Evolutionary conservation across 129 eudicot species (phyloP), one percentile per base, ranked within the genome.

Genomic region (Artemisia annua): DNA sequence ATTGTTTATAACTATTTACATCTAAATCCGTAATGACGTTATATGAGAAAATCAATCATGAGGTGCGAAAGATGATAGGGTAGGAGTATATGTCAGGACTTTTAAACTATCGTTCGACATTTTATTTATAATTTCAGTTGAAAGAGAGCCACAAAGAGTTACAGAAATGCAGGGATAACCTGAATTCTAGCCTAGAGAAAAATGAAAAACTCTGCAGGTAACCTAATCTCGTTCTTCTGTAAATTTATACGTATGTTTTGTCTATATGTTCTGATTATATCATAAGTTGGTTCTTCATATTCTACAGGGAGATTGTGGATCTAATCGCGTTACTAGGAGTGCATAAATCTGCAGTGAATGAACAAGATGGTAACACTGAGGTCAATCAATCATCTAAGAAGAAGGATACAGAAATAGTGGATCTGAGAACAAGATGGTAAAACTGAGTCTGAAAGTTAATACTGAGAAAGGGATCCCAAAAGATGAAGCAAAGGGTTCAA

Each of bases 121-220:
- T 48, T 82, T 16, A 39, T 73, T 9, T 61, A 65, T 66, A 68
- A 55, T 11, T 70, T 55, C 80, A 92, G 96, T 67, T 92, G 74
- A 66, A 73, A 67, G 83, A 50, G 68, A 75, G 87, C 24, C 78
- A 72, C 5, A 52, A 30, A 39, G 94, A 92, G 75, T 71, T 89
- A 39, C 84, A 85, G 70, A 84, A 80, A 48, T 86, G 87, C 75
- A 82, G 79, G 74, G 77, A 35, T 44, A 84, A 85, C 44, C 87
- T 91, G 12, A 81, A 81, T 61, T 68, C 79, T 83, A 83, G 85
- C 79, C 72, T 89, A 71, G 96, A 89, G 70, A 81, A 76, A 54
- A 92, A 92, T 63, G 76, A 74, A 67, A 78, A 81, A 78, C 88
- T 92, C 74, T 64, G 81, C 78, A 59, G 96, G 97, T 91, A 71